Evolutionary conservation across 73 alveolate genomes (phyloP).

Genomic region (Paramecium primaurelia): DNA sequence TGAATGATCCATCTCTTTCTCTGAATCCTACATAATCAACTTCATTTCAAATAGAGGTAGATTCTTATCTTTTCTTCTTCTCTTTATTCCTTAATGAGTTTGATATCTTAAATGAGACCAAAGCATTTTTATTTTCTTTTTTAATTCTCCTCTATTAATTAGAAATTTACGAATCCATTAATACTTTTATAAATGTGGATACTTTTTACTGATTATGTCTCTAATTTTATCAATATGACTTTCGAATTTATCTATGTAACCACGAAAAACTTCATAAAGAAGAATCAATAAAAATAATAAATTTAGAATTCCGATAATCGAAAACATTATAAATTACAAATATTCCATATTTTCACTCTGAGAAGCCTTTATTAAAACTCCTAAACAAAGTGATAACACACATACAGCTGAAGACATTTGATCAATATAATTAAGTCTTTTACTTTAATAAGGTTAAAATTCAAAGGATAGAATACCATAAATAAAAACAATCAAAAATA

Average conservation of each 20-base stretch:
- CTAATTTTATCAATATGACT: neutral
- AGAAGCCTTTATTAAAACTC: constrained; percentile 44
- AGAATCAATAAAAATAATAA: neutral
- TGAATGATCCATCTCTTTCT: neutral
- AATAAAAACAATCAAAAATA: neutral
- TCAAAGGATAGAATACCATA: constrained; percentile 24
- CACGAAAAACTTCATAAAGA: neutral
- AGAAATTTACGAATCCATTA: neutral
- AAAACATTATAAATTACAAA: neutral
- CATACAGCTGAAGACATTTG: constrained; percentile 15
- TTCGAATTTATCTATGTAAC: neutral
- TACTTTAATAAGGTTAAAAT: constrained; percentile 28
- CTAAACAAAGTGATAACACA: constrained; percentile 34
- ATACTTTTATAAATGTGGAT: neutral
- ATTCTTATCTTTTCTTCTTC: neutral
- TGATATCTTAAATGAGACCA: neutral
- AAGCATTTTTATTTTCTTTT: neutral
- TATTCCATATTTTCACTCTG: neutral
- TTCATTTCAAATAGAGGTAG: neutral
- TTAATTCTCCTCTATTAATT: neutral
- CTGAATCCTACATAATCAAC: neutral
- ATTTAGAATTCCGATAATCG: constrained; percentile 26
- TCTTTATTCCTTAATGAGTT: neutral
- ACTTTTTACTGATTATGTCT: neutral
- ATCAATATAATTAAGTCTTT: constrained; percentile 26